These are phyloP conservation scores for Curvularia lunata DNA, from an alignment of 2,329 filamentous ascomycete species.

Conservation along the genomic window DNA sequence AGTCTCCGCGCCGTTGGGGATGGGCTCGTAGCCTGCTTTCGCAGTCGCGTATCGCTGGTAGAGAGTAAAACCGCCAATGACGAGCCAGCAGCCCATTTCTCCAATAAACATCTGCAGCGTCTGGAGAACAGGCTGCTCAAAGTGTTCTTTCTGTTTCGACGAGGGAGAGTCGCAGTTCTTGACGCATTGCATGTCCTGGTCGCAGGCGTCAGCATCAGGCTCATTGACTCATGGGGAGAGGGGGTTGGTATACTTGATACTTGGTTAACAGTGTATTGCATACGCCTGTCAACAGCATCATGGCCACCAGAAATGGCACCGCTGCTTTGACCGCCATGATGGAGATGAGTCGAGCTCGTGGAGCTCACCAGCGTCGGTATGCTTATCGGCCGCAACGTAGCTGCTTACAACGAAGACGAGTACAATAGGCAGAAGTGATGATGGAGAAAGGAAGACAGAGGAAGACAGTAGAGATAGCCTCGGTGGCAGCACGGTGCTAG, in stretches of 20 bases:
- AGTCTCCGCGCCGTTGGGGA: constrained; percentile 54
- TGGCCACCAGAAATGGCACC: constrained; percentile 84
- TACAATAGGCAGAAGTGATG: constrained; percentile 9
- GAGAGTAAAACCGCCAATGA: constrained; percentile 73
- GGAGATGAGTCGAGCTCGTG: constrained; percentile 23
- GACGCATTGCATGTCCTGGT: constrained; percentile 93
- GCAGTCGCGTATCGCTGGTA: constrained; percentile 64
- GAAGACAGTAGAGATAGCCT: constrained; percentile 11
- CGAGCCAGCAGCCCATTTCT: constrained; percentile 94
- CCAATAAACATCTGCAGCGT: constrained; percentile 98
- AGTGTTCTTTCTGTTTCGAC: constrained; percentile 70
- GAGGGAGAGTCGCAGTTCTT: constrained; percentile 79
- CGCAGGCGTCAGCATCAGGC: constrained; percentile 26
- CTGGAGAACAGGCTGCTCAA: constrained; percentile 95
- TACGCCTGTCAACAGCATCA: constrained; percentile 96
- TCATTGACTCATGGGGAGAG: background rate
- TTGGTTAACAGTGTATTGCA: constrained; percentile 98
- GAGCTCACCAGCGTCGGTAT: constrained; percentile 13
- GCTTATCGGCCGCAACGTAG: constrained; percentile 17
- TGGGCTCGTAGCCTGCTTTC: constrained; percentile 68
- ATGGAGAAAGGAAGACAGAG: background rate
- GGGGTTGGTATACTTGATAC: constrained; percentile 71
- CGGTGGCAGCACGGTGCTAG: constrained; percentile 20
- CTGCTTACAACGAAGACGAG: constrained; percentile 19
- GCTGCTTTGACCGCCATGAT: constrained; percentile 73